These are phyloP conservation scores for Fusarium sp. DNA, from an alignment of 2,329 filamentous ascomycete species.

Conservation along the genomic window DNA sequence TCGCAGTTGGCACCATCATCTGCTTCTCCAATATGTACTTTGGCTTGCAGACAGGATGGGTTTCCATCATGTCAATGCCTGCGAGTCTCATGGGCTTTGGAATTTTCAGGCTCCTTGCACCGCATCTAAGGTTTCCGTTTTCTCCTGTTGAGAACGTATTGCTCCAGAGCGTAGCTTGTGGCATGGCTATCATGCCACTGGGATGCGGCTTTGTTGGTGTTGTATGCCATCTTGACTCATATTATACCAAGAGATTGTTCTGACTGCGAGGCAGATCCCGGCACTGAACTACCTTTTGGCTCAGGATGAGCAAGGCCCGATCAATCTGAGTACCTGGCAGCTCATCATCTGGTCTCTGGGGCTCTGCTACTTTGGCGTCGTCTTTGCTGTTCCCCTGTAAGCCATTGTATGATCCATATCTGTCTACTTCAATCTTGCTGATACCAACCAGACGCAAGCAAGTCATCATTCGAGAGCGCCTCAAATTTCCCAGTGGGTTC, in stretches of 20 bases:
- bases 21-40: conserved; percentile 99
- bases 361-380: conserved; percentile 94
- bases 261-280: conserved; percentile 67
- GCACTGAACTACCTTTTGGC: conserved; percentile 88
- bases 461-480: conserved; percentile 90
- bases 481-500: conserved; percentile 95
- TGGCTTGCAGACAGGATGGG: conserved; percentile 84
- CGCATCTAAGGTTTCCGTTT: conserved; percentile 81
- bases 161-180: conserved; percentile 93
- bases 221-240: conserved; percentile 50
- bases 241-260: not conserved
- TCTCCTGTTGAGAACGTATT: conserved; percentile 96
- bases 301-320: conserved; percentile 79
- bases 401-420: conserved; percentile 19
- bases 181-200: conserved; percentile 95
- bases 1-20: conserved; percentile 88
- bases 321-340: conserved; percentile 78
- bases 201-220: conserved; percentile 97
- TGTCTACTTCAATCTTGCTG: not conserved
- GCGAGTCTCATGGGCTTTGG: conserved; percentile 94
- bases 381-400: conserved; percentile 89
- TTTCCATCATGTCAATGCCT: conserved; percentile 94
- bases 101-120: conserved; percentile 83
- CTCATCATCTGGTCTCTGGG: conserved; percentile 91
- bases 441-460: conserved; percentile 70